Evolutionary conservation across 495 filamentous ascomycete genomes (phyloP).

Genomic region (Hypoxylon cercidicola): DNA sequence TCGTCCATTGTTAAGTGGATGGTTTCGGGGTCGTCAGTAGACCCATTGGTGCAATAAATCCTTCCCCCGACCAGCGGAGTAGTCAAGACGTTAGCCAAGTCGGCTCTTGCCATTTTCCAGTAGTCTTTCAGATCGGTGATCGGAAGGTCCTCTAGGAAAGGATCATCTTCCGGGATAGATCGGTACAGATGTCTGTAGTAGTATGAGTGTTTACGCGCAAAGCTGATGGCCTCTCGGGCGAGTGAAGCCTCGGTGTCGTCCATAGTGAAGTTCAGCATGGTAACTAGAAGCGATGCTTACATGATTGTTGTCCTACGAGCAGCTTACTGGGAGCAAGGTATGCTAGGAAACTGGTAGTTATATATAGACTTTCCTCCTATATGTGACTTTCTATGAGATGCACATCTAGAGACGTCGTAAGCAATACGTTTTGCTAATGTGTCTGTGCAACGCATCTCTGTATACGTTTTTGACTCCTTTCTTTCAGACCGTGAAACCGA

Average conservation of each 20-base stretch:
- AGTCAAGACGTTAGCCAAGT: slow-evolving; percentile 5
- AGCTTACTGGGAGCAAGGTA: too few relatives aligned
- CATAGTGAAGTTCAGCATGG: not conserved
- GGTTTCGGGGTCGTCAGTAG: not conserved
- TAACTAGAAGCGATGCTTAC: too few relatives aligned
- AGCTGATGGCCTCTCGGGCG: slow-evolving; percentile 1
- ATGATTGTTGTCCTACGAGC: too few relatives aligned
- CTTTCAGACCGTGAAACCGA: too few relatives aligned
- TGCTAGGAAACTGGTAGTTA: too few relatives aligned
- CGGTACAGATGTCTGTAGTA: slow-evolving; percentile 9
- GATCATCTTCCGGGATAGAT: not conserved
- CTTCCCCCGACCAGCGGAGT: slow-evolving; percentile 8
- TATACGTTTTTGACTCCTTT: too few relatives aligned
- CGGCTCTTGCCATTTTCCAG: slow-evolving; percentile 10
- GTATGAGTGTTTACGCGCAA: slow-evolving; percentile 9
- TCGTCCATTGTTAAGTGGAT: slow-evolving; percentile 1
- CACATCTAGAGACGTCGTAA: too few relatives aligned
- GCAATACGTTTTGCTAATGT: too few relatives aligned
- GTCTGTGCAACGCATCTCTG: too few relatives aligned
- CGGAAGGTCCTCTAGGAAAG: slow-evolving; percentile 9
- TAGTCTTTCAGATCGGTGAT: slow-evolving; percentile 1
- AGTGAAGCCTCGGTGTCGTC: not conserved
- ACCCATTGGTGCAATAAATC: slow-evolving; percentile 1
- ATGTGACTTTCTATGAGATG: too few relatives aligned
- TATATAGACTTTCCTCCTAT: too few relatives aligned